Evolutionary conservation across 2,329 filamentous ascomycete species (phyloP).

Genomic region (Aspergillus novofumigatus): DNA sequence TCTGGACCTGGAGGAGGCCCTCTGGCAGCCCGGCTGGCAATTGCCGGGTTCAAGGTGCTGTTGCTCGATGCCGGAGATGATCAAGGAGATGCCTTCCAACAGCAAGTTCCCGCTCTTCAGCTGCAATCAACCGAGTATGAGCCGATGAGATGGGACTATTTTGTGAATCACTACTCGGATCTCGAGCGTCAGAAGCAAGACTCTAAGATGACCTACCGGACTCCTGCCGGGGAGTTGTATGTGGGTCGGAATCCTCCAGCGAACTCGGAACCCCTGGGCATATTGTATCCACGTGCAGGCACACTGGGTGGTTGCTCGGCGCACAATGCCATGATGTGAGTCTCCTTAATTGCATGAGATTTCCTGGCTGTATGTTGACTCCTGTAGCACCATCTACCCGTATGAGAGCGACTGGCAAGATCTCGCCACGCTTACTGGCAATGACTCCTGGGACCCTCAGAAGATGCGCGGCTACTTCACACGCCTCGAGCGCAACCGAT

Average conservation of each 20-base stretch:
- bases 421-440: conserved; percentile 55
- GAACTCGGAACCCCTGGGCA: conserved; percentile 49
- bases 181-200: conserved; percentile 51
- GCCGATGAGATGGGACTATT: conserved; percentile 59
- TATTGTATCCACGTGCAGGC: conserved; percentile 54
- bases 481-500: conserved; percentile 51
- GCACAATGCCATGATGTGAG: conserved; percentile 58
- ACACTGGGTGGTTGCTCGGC: conserved; percentile 55
- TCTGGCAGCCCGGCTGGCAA: conserved; percentile 56
- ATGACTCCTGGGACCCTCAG: conserved; percentile 52
- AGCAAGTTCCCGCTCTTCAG: conserved; percentile 53
- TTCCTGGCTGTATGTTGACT: background rate
- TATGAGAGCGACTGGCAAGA: conserved; percentile 56
- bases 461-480: conserved; percentile 56
- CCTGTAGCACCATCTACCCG: conserved; percentile 49
- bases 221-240: conserved; percentile 49
- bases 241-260: conserved; percentile 51
- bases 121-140: conserved; percentile 53
- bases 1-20: conserved; percentile 58
- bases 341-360: background rate
- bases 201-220: conserved; percentile 56
- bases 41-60: conserved; percentile 57
- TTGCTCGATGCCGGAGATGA: conserved; percentile 60
- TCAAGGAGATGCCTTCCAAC: conserved; percentile 48
- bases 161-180: conserved; percentile 58